Percentiles rank a stretch among this genome's conserved stretches.
phyloP scores from a whole-genome alignment of 495 filamentous ascomycete genomes.

The Penicillium canescens region DNA sequence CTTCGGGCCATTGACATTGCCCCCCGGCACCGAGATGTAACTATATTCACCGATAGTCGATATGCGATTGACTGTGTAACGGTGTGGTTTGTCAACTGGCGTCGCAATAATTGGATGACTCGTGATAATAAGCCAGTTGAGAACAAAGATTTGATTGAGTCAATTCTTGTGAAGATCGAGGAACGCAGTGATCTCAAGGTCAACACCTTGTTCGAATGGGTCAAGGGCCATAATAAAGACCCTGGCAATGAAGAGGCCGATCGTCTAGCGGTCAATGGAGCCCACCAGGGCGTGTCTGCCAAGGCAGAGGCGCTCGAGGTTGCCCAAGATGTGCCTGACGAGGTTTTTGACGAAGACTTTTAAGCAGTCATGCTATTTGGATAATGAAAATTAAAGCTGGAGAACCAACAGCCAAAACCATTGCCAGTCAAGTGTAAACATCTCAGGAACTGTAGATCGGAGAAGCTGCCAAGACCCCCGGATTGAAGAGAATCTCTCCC shows the following conservation, averaged over 20 bases:
- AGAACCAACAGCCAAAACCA: neutral
- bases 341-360: constrained; percentile 35
- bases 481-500: neutral
- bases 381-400: neutral
- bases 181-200: constrained; percentile 60
- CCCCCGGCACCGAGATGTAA: constrained; percentile 60
- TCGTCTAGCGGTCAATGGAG: constrained; percentile 66
- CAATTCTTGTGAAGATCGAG: constrained; percentile 70
- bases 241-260: constrained; percentile 81
- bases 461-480: neutral
- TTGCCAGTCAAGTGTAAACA: too few species aligned
- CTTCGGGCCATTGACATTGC: constrained; percentile 78
- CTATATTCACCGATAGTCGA: constrained; percentile 78
- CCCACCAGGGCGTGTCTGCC: constrained; percentile 38
- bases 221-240: constrained; percentile 75
- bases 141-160: constrained; percentile 81
- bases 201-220: constrained; percentile 75
- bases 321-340: constrained; percentile 29
- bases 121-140: constrained; percentile 68
- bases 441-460: neutral
- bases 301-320: constrained; percentile 30
- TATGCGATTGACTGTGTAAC: constrained; percentile 93
- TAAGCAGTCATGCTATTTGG: constrained; percentile 4
- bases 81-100: constrained; percentile 80
- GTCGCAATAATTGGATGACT: constrained; percentile 76